phyloP scores from a whole-genome alignment of 805 yeast genomes.

The Yamadazyma sp. region DNA sequence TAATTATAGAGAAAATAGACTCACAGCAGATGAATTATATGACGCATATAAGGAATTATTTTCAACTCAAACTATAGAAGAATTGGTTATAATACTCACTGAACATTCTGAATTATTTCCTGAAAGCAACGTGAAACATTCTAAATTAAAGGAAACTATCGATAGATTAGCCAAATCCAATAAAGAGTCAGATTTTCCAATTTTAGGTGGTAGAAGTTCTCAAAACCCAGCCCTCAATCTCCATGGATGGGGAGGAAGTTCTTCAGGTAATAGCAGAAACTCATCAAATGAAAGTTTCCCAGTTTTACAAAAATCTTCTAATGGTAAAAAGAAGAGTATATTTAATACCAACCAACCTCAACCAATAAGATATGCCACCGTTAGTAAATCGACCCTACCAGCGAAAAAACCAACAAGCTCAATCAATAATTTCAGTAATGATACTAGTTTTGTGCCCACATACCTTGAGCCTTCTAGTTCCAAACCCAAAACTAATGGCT shows the following conservation, averaged over 20 bases:
- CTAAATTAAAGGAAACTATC: slow-evolving; percentile 6
- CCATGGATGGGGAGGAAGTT: slow-evolving; percentile 28
- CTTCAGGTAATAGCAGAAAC: slow-evolving; percentile 10
- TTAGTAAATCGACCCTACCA: slow-evolving; percentile 17
- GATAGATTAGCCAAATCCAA: slow-evolving; percentile 15
- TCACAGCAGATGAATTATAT: slow-evolving; percentile 49
- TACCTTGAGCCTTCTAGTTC: slow-evolving; percentile 22
- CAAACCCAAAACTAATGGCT: slow-evolving; percentile 19
- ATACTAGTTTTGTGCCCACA: slow-evolving; percentile 25
- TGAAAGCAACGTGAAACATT: slow-evolving; percentile 20
- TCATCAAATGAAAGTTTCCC: slow-evolving; percentile 30
- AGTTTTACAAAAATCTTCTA: slow-evolving; percentile 28
- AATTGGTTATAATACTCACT: slow-evolving; percentile 52
- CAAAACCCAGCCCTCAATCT: slow-evolving; percentile 10
- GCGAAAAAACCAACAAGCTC: slow-evolving; percentile 4
- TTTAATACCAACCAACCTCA: slow-evolving; percentile 12
- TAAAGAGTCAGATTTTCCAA: slow-evolving; percentile 41
- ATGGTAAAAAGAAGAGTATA: slow-evolving; percentile 11
- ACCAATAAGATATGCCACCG: slow-evolving; percentile 35
- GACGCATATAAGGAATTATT: slow-evolving; percentile 34
- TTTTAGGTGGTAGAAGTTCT: slow-evolving; percentile 31
- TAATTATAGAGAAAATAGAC: slow-evolving; percentile 41
- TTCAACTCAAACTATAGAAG: slow-evolving; percentile 34
- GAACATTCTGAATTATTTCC: slow-evolving; percentile 62
- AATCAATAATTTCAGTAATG: slow-evolving; percentile 17